Evolutionary conservation across 805 yeast genomes (phyloP).

Genomic region (Starmera dryadoides): DNA sequence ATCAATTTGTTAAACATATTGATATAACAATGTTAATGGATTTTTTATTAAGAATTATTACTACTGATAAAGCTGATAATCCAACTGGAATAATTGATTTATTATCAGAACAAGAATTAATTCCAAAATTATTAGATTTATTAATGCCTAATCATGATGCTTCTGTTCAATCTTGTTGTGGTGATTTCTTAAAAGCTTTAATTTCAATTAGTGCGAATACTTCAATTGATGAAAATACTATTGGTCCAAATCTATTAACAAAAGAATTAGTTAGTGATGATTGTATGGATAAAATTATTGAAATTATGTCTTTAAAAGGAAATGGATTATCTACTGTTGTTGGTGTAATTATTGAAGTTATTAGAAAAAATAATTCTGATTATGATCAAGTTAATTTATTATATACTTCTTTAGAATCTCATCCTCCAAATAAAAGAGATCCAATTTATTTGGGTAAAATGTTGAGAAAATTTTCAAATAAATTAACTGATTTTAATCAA

Average conservation of each 20-base stretch:
- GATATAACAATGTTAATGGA: constrained; percentile 92
- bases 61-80: constrained; percentile 83
- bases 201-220: constrained; percentile 94
- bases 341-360: constrained; percentile 86
- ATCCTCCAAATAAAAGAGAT: constrained; percentile 87
- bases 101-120: constrained; percentile 63
- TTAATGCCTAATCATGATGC: constrained; percentile 54
- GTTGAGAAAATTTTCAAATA: constrained; percentile 63
- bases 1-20: constrained; percentile 66
- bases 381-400: constrained; percentile 81
- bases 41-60: constrained; percentile 76
- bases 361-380: constrained; percentile 92
- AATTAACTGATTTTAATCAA: constrained; percentile 47
- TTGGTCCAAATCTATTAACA: constrained; percentile 90
- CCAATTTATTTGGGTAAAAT: constrained; percentile 85
- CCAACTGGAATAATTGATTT: constrained; percentile 86
- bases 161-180: constrained; percentile 81
- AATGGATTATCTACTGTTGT: constrained; percentile 86
- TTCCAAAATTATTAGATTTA: constrained; percentile 61
- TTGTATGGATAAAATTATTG: constrained; percentile 53
- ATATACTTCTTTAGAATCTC: constrained; percentile 64
- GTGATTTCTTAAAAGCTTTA: constrained; percentile 89
- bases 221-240: constrained; percentile 67
- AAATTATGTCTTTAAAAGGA: constrained; percentile 63
- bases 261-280: constrained; percentile 75